A percentile compares a stretch with the other conserved stretches of the same genome.
phyloP scores from a whole-genome alignment of 116 monocot genomes.

The Trichopus zeylanicus region DNA sequence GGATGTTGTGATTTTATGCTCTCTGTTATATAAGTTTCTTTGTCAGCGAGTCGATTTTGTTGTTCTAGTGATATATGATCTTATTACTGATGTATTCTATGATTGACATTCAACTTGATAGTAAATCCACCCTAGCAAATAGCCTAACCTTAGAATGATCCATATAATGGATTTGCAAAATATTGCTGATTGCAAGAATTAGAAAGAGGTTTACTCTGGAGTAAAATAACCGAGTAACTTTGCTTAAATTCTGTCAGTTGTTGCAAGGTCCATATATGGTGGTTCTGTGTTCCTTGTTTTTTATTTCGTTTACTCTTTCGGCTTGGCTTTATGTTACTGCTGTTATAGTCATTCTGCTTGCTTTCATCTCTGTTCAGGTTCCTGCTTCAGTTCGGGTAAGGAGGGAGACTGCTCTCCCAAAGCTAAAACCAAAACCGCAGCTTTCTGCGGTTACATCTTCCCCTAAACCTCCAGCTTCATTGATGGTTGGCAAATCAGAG shows the following conservation, averaged over 20 bases:
- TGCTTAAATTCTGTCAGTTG: too few species aligned
- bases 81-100: too few species aligned
- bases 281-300: neutral
- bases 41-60: neutral
- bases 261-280: too few species aligned
- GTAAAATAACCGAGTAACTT: too few species aligned
- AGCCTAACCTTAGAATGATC: too few species aligned
- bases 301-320: neutral
- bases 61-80: too few species aligned
- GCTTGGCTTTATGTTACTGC: neutral
- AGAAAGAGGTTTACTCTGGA: too few species aligned
- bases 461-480: slow-evolving; percentile 18
- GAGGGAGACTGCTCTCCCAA: slow-evolving; percentile 67
- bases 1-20: neutral
- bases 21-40: neutral
- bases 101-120: too few species aligned
- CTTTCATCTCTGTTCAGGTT: slow-evolving; percentile 29
- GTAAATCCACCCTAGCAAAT: too few species aligned
- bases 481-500: slow-evolving; percentile 20
- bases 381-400: slow-evolving; percentile 97
- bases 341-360: neutral
- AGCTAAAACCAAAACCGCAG: slow-evolving; percentile 61
- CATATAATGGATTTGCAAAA: too few species aligned
- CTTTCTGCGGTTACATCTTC: slow-evolving; percentile 3
- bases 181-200: too few species aligned